Conservation (phyloP, 495 filamentous ascomycete species). For the Rhypophila decipiens region DNA sequence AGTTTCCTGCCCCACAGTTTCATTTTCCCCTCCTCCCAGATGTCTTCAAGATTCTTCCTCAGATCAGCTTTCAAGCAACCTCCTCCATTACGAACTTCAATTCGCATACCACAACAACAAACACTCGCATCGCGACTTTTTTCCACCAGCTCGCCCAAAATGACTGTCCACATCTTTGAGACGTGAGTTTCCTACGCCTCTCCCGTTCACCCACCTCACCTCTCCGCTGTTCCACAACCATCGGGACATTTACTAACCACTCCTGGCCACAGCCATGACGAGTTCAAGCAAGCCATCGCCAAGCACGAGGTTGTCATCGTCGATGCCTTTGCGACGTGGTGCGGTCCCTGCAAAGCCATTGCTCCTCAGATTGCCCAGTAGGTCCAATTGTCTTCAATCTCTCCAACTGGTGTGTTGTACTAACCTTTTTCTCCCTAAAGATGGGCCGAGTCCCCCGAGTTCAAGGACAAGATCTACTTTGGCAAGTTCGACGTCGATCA, state of each 20-base stretch:
- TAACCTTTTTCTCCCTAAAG: slow-evolving; percentile 12
- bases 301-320: slow-evolving; percentile 60
- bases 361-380: slow-evolving; percentile 62
- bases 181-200: slow-evolving; percentile 26
- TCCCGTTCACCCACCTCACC: background rate
- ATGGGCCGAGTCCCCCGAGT: slow-evolving; percentile 47
- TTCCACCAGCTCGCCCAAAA: slow-evolving; percentile 35
- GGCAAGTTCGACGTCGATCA: slow-evolving; percentile 93
- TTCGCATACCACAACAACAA: background rate
- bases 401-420: background rate
- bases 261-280: slow-evolving; percentile 44
- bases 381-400: background rate
- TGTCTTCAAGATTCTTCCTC: slow-evolving; percentile 19
- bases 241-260: slow-evolving; percentile 7
- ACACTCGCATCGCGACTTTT: slow-evolving; percentile 27
- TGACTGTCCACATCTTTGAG: slow-evolving; percentile 37
- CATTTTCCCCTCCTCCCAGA: slow-evolving; percentile 9
- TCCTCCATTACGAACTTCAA: slow-evolving; percentile 9
- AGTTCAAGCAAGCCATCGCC: slow-evolving; percentile 54
- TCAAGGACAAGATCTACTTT: slow-evolving; percentile 53
- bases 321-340: slow-evolving; percentile 89
- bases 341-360: slow-evolving; percentile 91
- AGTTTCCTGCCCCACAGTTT: slow-evolving; percentile 7
- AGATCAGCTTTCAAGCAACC: slow-evolving; percentile 5
- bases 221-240: background rate